Evolutionary conservation across 768 basidiomycete species (phyloP).

Genomic region (Trametes meyenii): DNA sequence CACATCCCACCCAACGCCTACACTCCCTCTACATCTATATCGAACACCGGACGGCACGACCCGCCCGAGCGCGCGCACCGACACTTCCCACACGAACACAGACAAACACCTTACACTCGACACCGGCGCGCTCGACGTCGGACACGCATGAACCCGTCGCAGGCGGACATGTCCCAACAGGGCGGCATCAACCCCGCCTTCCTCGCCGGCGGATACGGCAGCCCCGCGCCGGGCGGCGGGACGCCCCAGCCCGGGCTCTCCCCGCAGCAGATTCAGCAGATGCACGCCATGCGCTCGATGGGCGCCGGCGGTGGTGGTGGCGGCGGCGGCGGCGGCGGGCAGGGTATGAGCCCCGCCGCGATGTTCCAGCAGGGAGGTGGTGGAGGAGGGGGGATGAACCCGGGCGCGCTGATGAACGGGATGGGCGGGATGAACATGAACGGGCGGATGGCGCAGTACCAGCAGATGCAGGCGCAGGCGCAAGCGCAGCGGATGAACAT

Average conservation of each 20-base stretch:
- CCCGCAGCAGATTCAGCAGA: slow-evolving; percentile 27
- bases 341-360: slow-evolving; percentile 16
- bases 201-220: slow-evolving; percentile 19
- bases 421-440: slow-evolving; percentile 19
- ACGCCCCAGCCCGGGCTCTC: slow-evolving; percentile 6
- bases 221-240: neutral
- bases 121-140: neutral
- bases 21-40: too few relatives aligned
- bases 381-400: slow-evolving; percentile 28
- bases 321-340: slow-evolving; percentile 16
- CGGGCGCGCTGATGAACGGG: slow-evolving; percentile 27
- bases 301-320: slow-evolving; percentile 14
- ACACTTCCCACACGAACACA: too few relatives aligned
- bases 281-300: slow-evolving; percentile 24
- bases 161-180: slow-evolving; percentile 21
- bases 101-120: too few relatives aligned
- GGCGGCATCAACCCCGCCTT: slow-evolving; percentile 26
- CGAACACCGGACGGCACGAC: too few relatives aligned
- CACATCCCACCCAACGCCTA: too few relatives aligned
- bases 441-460: slow-evolving; percentile 21
- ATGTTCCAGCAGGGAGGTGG: slow-evolving; percentile 22
- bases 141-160: slow-evolving; percentile 17
- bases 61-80: too few relatives aligned
- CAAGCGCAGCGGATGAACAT: slow-evolving; percentile 22
- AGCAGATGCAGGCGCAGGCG: slow-evolving; percentile 24